Evolutionary conservation across 2,329 filamentous ascomycete species (phyloP), one percentile per base, ranked within the genome.

Genomic region (Dactylellina leptospora): DNA sequence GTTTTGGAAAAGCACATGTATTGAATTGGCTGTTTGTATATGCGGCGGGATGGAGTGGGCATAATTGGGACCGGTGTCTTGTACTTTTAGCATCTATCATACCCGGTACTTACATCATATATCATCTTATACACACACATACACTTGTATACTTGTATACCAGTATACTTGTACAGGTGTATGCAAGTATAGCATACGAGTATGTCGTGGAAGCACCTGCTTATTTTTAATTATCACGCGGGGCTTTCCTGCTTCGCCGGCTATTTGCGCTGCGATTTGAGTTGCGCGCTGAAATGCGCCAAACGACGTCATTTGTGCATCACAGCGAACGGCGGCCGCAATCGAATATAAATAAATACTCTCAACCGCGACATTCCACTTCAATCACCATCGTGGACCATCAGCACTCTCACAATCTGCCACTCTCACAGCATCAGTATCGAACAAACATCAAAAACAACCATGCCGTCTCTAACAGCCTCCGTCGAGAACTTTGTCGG

Each of bases 271-370:
- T n/a, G n/a, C n/a, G n/a, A n/a, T n/a, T n/a, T n/a, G n/a, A n/a
- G n/a, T n/a, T n/a, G n/a, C n/a, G n/a, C n/a, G n/a, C n/a, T n/a
- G n/a, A n/a, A n/a, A n/a, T 11, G n/a, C 36, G 33, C 16, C 16
- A 18, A 30, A 33, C 58, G 64, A 70, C 64, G 64, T 70, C 64
- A 70, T 62, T 22, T 23, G 30, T 60, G 56, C 64, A 70, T 62
- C 64, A 70, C 64, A 42, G 20, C 33, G 25, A 45, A 60, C 23
- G 42, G 27, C 13, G 18, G 30, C 30, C 33, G 11, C 33, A 38
- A 4, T 4, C 33, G 10, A 38, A 4, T 38, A 11, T 11, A 33
- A 33, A 33, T 6, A 33, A 33, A 6, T 11, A 38, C 11, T 38
- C 9, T 38, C 33, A 38, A 38, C 11, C 33, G 28, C n/a, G n/a